These are phyloP conservation scores for Colletotrichum musae DNA, from an alignment of 2,329 filamentous ascomycete species.

Conservation along the genomic window DNA sequence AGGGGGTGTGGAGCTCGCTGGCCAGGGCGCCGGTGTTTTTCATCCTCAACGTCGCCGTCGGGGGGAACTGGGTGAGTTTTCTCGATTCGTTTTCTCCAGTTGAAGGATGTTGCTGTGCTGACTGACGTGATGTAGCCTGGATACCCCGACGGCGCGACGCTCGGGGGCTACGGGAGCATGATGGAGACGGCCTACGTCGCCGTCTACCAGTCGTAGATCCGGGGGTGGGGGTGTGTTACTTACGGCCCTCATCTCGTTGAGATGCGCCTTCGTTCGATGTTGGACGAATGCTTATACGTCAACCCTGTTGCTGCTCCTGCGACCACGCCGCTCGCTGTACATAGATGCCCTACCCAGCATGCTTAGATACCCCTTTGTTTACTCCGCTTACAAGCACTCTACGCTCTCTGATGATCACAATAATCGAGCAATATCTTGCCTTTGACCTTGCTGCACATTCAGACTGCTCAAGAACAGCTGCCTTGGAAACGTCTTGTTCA, in stretches of 20 bases:
- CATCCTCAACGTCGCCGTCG: conserved; percentile 64
- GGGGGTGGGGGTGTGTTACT: too few species aligned
- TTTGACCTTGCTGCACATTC: neutral
- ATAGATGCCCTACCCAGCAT: conserved; percentile 8
- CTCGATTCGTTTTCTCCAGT: too few species aligned
- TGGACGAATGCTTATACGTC: too few species aligned
- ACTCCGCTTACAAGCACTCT: neutral
- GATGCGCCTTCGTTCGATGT: too few species aligned
- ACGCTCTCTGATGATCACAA: conserved; percentile 6
- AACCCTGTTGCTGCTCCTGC: conserved; percentile 6
- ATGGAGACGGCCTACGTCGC: conserved; percentile 58
- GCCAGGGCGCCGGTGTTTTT: conserved; percentile 60
- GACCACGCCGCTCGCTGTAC: conserved; percentile 24
- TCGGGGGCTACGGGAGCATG: conserved; percentile 56
- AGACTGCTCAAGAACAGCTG: neutral
- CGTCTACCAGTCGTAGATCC: conserved; percentile 50
- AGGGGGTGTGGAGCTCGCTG: conserved; percentile 60
- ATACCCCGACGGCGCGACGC: conserved; percentile 50
- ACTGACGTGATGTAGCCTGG: conserved; percentile 46
- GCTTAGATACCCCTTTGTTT: conserved; percentile 31
- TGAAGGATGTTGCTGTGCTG: conserved; percentile 2
- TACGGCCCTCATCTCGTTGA: too few species aligned
- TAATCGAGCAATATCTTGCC: neutral
- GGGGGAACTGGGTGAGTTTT: conserved; percentile 59
- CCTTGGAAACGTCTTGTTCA: neutral